Conservation (phyloP, 805 yeast species). For the Nadsonia fulvescens region DNA sequence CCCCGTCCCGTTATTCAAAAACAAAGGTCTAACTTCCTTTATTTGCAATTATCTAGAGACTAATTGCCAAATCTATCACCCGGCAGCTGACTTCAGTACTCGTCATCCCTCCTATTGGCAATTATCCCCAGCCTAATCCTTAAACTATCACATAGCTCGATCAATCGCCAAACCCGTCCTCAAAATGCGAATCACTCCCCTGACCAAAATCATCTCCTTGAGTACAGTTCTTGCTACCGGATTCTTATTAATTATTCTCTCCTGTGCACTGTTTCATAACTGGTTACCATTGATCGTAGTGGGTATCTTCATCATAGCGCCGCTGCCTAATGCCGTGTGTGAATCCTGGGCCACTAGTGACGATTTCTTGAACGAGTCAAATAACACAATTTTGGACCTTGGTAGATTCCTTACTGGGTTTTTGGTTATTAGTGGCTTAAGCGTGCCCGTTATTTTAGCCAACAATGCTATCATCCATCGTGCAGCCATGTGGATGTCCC, state of each 20-base stretch:
- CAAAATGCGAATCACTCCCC: constrained; percentile 29
- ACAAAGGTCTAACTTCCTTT: no score
- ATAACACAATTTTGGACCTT: constrained; percentile 41
- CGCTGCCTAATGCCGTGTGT: constrained; percentile 49
- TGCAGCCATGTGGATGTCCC: constrained; percentile 58
- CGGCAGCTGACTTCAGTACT: no score
- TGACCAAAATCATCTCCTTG: constrained; percentile 61
- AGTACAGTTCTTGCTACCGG: constrained; percentile 75
- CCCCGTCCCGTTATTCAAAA: no score
- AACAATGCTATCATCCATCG: constrained; percentile 58
- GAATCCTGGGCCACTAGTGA: constrained; percentile 27
- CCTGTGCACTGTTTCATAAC: constrained; percentile 74
- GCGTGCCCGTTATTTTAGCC: constrained; percentile 56
- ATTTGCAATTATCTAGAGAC: no score
- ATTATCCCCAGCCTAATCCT: no score
- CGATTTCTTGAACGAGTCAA: constrained; percentile 43
- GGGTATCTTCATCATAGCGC: constrained; percentile 49
- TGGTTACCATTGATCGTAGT: constrained; percentile 65
- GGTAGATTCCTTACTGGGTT: constrained; percentile 70
- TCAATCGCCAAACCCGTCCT: constrained; percentile 3
- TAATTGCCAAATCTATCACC: no score
- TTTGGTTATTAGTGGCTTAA: constrained; percentile 56
- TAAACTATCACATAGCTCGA: no score
- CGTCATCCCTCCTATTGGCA: no score
- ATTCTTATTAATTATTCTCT: constrained; percentile 68